Evolutionary conservation across 805 yeast genomes (phyloP).

Genomic region (Metschnikowia matae): DNA sequence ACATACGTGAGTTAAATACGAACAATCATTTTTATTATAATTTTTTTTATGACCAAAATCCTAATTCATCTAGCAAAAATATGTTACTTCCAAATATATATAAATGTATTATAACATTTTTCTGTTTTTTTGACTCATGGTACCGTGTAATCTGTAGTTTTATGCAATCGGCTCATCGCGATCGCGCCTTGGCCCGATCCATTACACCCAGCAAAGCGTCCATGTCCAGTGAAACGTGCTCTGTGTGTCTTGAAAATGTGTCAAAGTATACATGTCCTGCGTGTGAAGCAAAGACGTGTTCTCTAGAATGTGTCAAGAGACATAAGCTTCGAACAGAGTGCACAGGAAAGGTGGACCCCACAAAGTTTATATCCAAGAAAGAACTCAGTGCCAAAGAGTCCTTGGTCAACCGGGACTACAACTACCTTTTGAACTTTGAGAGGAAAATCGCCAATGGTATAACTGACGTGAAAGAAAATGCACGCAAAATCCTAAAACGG

Average conservation of each 20-base stretch:
- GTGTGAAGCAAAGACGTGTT: conserved; percentile 65
- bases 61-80: too few species aligned
- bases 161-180: conserved; percentile 1
- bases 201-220: not conserved
- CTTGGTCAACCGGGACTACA: conserved; percentile 78
- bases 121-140: too few species aligned
- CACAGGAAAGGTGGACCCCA: conserved; percentile 60
- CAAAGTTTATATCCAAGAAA: conserved; percentile 50
- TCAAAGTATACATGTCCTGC: conserved; percentile 79
- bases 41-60: not conserved
- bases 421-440: conserved; percentile 59
- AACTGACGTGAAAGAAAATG: conserved; percentile 41
- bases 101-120: too few species aligned
- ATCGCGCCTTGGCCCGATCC: not conserved
- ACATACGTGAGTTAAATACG: not conserved
- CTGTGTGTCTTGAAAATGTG: conserved; percentile 31
- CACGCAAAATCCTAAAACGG: conserved; percentile 42
- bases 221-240: conserved; percentile 23
- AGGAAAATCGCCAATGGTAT: conserved; percentile 59
- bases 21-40: not conserved
- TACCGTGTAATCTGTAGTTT: not conserved
- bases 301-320: conserved; percentile 60
- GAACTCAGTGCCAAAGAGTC: conserved; percentile 37
- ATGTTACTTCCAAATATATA: too few species aligned
- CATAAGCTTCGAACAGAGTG: conserved; percentile 67